A percentile compares a stretch with the other conserved stretches of the same genome.
phyloP scores from a whole-genome alignment of 2,329 filamentous ascomycete genomes.

The Reticulascus tulasneorum region DNA sequence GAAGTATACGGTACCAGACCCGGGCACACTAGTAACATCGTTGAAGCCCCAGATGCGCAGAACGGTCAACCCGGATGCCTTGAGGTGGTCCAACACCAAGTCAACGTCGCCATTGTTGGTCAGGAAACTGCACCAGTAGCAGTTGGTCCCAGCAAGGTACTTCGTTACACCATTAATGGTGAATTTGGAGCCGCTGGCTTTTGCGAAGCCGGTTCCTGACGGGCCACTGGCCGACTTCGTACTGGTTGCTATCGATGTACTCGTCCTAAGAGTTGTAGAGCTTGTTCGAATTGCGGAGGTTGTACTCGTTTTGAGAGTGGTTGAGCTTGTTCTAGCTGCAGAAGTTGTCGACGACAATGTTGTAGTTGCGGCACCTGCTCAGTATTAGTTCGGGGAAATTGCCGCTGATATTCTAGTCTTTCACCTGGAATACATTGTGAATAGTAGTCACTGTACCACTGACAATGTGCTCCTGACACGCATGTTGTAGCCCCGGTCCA shows the following conservation, averaged over 20 bases:
- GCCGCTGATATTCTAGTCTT: slow-evolving; percentile 9
- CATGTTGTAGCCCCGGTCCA: slow-evolving; percentile 42
- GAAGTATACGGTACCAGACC: slow-evolving; percentile 37
- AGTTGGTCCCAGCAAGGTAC: slow-evolving; percentile 52
- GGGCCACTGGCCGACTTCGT: slow-evolving; percentile 10
- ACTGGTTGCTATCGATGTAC: slow-evolving; percentile 2
- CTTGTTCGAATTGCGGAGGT: slow-evolving; percentile 9
- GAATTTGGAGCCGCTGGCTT: slow-evolving; percentile 28
- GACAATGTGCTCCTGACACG: slow-evolving; percentile 31
- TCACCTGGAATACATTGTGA: slow-evolving; percentile 29
- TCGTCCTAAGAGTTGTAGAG: slow-evolving; percentile 12
- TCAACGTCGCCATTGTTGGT: slow-evolving; percentile 54
- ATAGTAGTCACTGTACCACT: slow-evolving; percentile 30
- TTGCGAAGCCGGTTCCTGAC: slow-evolving; percentile 16
- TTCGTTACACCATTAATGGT: slow-evolving; percentile 39
- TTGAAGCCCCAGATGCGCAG: slow-evolving; percentile 61
- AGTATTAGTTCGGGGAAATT: not conserved
- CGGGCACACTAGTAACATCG: slow-evolving; percentile 42
- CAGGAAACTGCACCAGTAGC: slow-evolving; percentile 54
- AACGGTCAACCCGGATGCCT: slow-evolving; percentile 49
- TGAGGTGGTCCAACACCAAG: slow-evolving; percentile 42
- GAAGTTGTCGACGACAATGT: slow-evolving; percentile 1
- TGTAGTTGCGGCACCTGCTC: slow-evolving; percentile 9
- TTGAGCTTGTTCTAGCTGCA: slow-evolving; percentile 4
- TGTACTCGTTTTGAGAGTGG: slow-evolving; percentile 9